Percentiles rank a stretch among this genome's conserved stretches.
Evolutionary conservation across 2,329 filamentous ascomycete genomes (phyloP).

Genomic region (Hypoxylon sp.): DNA sequence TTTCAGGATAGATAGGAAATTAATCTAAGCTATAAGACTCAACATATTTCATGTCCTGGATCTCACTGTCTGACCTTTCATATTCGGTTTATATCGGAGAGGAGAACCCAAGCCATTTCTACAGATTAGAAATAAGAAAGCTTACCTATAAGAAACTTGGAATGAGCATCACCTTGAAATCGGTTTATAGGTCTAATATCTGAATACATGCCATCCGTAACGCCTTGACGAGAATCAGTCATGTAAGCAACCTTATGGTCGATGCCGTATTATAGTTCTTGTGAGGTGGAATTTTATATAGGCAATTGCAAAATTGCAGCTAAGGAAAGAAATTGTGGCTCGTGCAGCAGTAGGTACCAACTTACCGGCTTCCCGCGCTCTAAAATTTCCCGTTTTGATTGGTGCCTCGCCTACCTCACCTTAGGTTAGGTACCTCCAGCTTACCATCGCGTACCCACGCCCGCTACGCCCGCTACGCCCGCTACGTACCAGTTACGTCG

Average conservation of each 20-base stretch:
- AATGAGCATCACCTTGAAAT: slow-evolving; percentile 1
- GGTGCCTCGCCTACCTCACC: not conserved
- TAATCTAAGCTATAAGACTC: not conserved
- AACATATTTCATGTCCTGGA: not conserved
- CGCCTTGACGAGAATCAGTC: not conserved
- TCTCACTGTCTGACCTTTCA: not conserved
- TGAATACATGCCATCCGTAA: not conserved
- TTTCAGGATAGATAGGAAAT: not conserved
- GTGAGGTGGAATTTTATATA: slow-evolving; percentile 16
- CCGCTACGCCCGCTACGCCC: too few relatives aligned
- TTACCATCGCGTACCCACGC: not conserved
- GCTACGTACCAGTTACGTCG: not conserved
- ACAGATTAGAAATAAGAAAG: not conserved
- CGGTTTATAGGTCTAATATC: not conserved
- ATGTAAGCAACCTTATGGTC: not conserved
- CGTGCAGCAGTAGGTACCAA: not conserved
- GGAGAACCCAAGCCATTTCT: not conserved
- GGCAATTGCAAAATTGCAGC: too few relatives aligned
- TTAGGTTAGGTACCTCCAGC: not conserved
- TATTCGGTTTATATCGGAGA: not conserved
- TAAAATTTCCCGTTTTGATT: not conserved
- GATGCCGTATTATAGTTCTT: not conserved
- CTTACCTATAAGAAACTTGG: slow-evolving; percentile 7
- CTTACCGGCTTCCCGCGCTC: not conserved
- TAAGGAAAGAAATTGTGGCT: not conserved